A percentile compares a stretch with the other conserved stretches of the same genome.
Conservation (phyloP, 192 early-diverging fungal genomes). For the Oehlia diaphana region DNA sequence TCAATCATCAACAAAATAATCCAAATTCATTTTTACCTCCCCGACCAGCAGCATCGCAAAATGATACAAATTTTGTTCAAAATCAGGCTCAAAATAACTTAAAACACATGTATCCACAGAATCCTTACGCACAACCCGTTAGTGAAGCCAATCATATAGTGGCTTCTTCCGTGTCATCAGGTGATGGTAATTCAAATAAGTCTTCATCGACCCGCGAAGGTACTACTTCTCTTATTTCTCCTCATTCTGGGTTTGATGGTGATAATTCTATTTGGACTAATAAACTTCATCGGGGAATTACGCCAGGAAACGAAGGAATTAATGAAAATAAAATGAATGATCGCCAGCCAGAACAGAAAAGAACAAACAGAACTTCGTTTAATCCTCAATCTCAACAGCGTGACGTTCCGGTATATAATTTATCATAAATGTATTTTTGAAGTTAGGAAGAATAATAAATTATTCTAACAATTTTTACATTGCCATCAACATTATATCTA, state of each 20-base stretch:
- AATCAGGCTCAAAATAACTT: not conserved
- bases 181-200: constrained; percentile 2
- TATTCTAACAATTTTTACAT: not conserved
- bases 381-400: constrained; percentile 4
- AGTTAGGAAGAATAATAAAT: not conserved
- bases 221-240: not conserved
- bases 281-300: not conserved
- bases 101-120: not conserved
- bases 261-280: constrained; percentile 8
- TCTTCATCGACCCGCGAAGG: not conserved
- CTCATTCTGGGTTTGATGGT: not conserved
- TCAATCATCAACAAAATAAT: not conserved
- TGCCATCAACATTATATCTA: not conserved
- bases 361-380: constrained; percentile 1
- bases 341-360: not conserved
- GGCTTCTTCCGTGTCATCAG: not conserved
- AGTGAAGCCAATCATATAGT: not conserved
- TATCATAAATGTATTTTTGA: not conserved
- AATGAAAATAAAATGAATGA: constrained; percentile 21
- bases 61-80: not conserved
- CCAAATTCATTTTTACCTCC: constrained; percentile 7
- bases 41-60: not conserved
- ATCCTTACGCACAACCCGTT: not conserved
- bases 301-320: not conserved
- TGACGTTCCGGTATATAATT: constrained; percentile 6